Evolutionary conservation across 768 basidiomycete species (phyloP), one percentile per base, ranked within the genome.

Genomic region (Leccinum incarnatum): DNA sequence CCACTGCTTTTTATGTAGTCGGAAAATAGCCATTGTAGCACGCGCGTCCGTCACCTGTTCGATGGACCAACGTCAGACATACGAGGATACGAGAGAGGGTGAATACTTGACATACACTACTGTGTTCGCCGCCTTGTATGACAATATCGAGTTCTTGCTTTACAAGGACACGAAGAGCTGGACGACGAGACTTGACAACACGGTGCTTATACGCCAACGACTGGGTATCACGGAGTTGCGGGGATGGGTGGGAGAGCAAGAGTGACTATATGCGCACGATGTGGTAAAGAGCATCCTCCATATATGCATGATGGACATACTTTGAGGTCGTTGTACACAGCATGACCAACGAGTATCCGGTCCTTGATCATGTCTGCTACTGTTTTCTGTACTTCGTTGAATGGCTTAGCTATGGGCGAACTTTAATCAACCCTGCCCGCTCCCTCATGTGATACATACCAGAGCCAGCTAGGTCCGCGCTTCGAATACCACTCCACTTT

Each of bases 1-100:
- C 93, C 93, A 98, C 50, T 84, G 80, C 53, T 84, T 85, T 64
- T 89, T 87, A 72, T 95, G 81, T 17, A 95, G 68, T 7, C 94
- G 82, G 71, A 90, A 98, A 40, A 98, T 77, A 0, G 93, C 95
- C 93, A 99, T 97, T 0, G 95, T 91, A 0, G 95, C 96, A 53
- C 95, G 82, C 1, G 95, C 94, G 70, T 98, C 95, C 17, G 84
- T 91, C 5, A 98, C 87, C 95, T 97, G 54, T 48, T 53, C 25
- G 40, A 27, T 50, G 23, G 30, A 17, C 25, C 46, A 14, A 54
- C 25, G 46, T 51, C 23, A 61, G 25, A 45, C 2, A 40, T 34
- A 30, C 40, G 47, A 59, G 9, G n/a, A 29, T 10, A 49, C 10
- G 46, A 32, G 32, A 32, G 1, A 23, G 12, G 23, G 12, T 49